Evolutionary conservation across 805 yeast species (phyloP).

Genomic region (Kluyveromyces wickerhamii): DNA sequence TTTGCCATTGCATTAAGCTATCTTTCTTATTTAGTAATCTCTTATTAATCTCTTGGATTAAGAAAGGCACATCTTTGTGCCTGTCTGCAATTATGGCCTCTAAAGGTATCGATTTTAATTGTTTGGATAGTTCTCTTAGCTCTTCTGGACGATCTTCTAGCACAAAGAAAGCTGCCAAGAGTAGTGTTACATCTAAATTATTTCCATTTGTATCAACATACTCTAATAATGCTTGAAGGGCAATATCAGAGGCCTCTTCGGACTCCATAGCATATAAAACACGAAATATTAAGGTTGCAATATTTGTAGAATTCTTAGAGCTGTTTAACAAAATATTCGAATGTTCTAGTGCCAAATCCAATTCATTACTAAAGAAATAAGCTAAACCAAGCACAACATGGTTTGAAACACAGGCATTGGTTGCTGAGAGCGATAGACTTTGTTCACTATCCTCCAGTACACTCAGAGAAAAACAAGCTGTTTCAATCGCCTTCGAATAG

Average conservation of each 20-base stretch:
- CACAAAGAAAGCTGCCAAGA: slow-evolving; percentile 74
- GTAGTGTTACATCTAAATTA: slow-evolving; percentile 56
- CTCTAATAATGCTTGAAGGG: slow-evolving; percentile 71
- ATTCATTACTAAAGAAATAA: slow-evolving; percentile 52
- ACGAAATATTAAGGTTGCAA: slow-evolving; percentile 70
- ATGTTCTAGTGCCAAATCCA: slow-evolving; percentile 58
- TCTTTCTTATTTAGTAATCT: slow-evolving; percentile 27
- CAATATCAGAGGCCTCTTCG: slow-evolving; percentile 73
- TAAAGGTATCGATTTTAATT: slow-evolving; percentile 46
- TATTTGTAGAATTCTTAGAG: slow-evolving; percentile 51
- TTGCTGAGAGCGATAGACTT: slow-evolving; percentile 18
- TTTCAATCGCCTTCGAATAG: slow-evolving; percentile 52
- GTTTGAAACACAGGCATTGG: slow-evolving; percentile 42
- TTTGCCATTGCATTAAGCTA: slow-evolving; percentile 44
- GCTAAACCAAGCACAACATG: slow-evolving; percentile 67
- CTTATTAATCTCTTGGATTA: slow-evolving; percentile 45
- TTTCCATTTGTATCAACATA: slow-evolving; percentile 58
- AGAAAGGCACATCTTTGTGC: slow-evolving; percentile 47
- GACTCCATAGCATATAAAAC: slow-evolving; percentile 70
- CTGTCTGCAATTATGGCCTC: slow-evolving; percentile 42
- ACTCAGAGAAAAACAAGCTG: slow-evolving; percentile 48
- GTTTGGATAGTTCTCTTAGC: slow-evolving; percentile 54
- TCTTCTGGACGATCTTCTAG: slow-evolving; percentile 52
- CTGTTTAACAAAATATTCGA: slow-evolving; percentile 54
- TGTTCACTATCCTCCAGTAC: slow-evolving; percentile 37